Conservation (phyloP, 2,329 filamentous ascomycete species). For the Xylariaceae sp. region DNA sequence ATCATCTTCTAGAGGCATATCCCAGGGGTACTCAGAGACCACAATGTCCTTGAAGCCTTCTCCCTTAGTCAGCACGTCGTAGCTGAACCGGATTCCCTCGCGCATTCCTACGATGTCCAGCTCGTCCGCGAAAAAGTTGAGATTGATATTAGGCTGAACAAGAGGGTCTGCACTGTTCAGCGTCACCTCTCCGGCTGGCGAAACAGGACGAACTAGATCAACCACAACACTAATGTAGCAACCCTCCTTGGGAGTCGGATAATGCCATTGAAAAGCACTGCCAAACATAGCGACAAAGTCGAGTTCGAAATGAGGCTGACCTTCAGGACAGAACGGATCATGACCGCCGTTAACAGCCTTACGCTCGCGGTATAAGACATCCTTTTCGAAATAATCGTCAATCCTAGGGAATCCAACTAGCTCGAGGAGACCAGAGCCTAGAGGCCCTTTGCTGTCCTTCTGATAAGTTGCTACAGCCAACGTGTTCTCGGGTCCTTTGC, state of each 20-base stretch:
- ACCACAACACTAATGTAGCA: conserved; percentile 64
- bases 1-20: conserved; percentile 62
- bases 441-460: conserved; percentile 47
- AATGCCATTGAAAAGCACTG: conserved; percentile 57
- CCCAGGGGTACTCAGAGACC: conserved; percentile 63
- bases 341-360: conserved; percentile 51
- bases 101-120: conserved; percentile 64
- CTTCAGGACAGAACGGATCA: conserved; percentile 62
- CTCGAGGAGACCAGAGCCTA: conserved; percentile 52
- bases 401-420: conserved; percentile 65
- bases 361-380: conserved; percentile 52
- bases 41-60: conserved; percentile 63
- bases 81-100: conserved; percentile 61
- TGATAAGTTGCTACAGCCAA: conserved; percentile 47
- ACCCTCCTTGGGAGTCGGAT: conserved; percentile 47
- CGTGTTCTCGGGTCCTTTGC: conserved; percentile 44
- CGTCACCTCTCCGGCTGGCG: conserved; percentile 57
- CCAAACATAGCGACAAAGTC: conserved; percentile 67
- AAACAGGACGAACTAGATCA: conserved; percentile 51
- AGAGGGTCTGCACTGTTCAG: conserved; percentile 55
- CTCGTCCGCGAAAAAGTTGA: conserved; percentile 65
- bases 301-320: conserved; percentile 67
- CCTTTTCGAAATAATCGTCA: conserved; percentile 58
- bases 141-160: conserved; percentile 56
- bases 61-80: conserved; percentile 64